Conservation (phyloP, 2,329 filamentous ascomycete genomes). For the Blumeria graminis region DNA sequence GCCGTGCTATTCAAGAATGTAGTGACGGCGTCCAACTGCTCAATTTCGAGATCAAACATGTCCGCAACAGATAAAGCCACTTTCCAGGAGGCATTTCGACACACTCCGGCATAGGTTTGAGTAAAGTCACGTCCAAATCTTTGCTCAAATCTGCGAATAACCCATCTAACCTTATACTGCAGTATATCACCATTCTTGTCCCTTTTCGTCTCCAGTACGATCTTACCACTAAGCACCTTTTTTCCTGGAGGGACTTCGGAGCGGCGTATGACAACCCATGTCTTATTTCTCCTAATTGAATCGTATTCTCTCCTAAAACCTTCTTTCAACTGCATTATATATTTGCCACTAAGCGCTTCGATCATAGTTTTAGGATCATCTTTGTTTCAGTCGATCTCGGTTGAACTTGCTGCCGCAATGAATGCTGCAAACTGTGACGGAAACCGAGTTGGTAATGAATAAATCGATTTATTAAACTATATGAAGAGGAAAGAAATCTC, state of each 20-base stretch:
- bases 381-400: neutral
- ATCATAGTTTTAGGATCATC: neutral
- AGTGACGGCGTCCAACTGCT: neutral
- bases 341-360: neutral
- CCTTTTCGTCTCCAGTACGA: neutral
- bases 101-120: neutral
- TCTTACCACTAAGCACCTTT: slow-evolving; percentile 1
- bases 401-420: neutral
- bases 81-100: neutral
- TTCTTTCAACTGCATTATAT: neutral
- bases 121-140: neutral
- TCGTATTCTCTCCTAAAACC: neutral
- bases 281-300: neutral
- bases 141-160: neutral
- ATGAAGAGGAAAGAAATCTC: too few relatives aligned
- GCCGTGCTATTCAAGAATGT: neutral
- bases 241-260: neutral
- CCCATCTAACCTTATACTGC: neutral
- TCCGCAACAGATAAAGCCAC: neutral
- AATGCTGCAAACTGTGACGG: neutral
- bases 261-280: neutral
- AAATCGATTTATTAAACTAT: too few relatives aligned
- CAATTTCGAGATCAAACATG: neutral
- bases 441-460: too few relatives aligned
- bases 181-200: neutral